Base-by-base conservation (phyloP, 768 basidiomycete species). In the Lactarius sp. region DNA sequence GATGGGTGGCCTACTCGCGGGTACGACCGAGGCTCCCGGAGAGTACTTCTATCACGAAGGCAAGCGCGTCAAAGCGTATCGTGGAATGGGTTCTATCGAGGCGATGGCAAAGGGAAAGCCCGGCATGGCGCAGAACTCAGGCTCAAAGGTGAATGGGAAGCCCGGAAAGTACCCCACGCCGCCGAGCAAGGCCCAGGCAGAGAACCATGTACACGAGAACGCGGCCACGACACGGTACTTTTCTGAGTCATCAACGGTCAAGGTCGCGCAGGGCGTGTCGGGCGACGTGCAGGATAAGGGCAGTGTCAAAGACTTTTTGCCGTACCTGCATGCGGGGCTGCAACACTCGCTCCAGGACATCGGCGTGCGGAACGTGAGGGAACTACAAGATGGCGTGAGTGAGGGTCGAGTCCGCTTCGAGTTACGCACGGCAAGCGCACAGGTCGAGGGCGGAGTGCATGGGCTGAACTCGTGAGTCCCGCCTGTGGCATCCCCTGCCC, bases 41-140 rank as follows among this genome's bases (percentile, higher is more conserved):
- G 94, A 98, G 78, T 99, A 97, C 80, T 98, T 97, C 75, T 99
- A 96, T 77, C 95, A 98, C 72, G 95, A 98, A 67, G 97, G 97
- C 66, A 97, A 97, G 80, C 88, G 97, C 53, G 94, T 98, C 73
- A 99, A 99, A 83, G 87, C 95, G 39, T 99, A 98, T 77, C 88
- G 97, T 61, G 97, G 97, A 5, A 99, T 99, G 97, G 96, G 97
- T 20, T 44, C 69, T 41, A 67, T 79, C 71, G 92, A 95, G 76
- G 92, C 93, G 3, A 95, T 94, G 92, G 90, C 91, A 60, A 85
- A 90, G 68, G 86, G 87, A 42, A 86, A 85, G 66, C 73, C 82
- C 2, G 72, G 56, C 2, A 9, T 8, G 8, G 5, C 33, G 31
- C 42, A 72, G 18, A 72, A 76, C 64, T 68, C 73, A 0, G 73